phyloP scores from a whole-genome alignment of 139 green algal species.

The Chlamydomonas sp. region DNA sequence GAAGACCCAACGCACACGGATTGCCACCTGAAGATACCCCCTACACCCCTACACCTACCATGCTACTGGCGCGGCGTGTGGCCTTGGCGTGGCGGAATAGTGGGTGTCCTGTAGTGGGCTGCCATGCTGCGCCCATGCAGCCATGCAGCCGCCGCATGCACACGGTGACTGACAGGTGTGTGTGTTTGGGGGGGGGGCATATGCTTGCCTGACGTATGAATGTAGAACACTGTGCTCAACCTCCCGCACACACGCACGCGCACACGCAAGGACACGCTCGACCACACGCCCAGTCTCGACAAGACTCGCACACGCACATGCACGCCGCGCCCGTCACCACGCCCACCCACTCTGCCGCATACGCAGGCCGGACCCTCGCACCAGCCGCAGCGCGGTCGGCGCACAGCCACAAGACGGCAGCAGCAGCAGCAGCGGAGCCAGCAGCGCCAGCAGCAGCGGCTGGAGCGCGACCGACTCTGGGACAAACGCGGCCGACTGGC shows the following conservation, averaged over 20 bases:
- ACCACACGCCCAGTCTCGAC: too few species aligned
- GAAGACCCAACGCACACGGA: too few species aligned
- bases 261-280: not conserved
- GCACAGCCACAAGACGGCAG: not conserved
- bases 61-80: not conserved
- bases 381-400: not conserved
- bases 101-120: not conserved
- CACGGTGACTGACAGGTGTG: not conserved
- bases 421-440: not conserved
- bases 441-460: not conserved
- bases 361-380: not conserved
- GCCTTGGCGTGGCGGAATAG: not conserved
- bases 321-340: not conserved
- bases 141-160: not conserved
- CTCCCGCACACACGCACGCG: not conserved
- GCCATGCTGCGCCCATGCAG: not conserved
- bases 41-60: too few species aligned
- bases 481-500: conserved; percentile 27
- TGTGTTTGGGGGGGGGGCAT: not conserved
- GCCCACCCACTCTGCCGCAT: not conserved
- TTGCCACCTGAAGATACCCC: too few species aligned
- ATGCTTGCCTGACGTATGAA: not conserved
- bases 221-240: too few species aligned
- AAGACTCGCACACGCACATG: too few species aligned
- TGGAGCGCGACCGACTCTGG: not conserved